phyloP scores from a whole-genome alignment of 176 grass and related monocot genomes.

The Musa schizocarpa region DNA sequence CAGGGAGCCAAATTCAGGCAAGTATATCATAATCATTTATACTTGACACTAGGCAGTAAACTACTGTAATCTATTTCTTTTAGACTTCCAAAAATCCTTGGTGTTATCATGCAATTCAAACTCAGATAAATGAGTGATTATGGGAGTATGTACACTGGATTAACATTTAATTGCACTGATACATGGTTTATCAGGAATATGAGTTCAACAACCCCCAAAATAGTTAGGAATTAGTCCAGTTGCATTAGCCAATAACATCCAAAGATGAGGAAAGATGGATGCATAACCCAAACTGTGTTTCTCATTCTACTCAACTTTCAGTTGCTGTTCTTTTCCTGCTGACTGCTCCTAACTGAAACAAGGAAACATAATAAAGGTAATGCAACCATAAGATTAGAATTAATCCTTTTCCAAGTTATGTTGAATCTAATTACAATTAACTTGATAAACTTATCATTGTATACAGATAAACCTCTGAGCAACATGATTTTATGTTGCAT shows the following conservation, averaged over 20 bases:
- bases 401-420: neutral
- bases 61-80: too few species aligned
- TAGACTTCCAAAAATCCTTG: too few species aligned
- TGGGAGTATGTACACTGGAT: neutral
- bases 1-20: too few species aligned
- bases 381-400: neutral
- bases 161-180: neutral
- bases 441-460: neutral
- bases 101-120: too few species aligned
- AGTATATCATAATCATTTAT: too few species aligned
- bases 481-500: neutral
- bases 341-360: slow-evolving; percentile 10
- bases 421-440: neutral
- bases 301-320: slow-evolving; percentile 5
- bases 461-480: neutral
- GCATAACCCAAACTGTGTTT: neutral
- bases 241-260: neutral
- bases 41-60: too few species aligned
- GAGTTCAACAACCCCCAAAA: neutral
- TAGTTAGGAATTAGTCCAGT: slow-evolving; percentile 3
- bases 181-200: neutral
- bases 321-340: slow-evolving; percentile 24
- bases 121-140: neutral
- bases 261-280: neutral
- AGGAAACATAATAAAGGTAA: neutral